Evolutionary conservation across 2,329 filamentous ascomycete species (phyloP).

Genomic region (Bipolaris victoriae): DNA sequence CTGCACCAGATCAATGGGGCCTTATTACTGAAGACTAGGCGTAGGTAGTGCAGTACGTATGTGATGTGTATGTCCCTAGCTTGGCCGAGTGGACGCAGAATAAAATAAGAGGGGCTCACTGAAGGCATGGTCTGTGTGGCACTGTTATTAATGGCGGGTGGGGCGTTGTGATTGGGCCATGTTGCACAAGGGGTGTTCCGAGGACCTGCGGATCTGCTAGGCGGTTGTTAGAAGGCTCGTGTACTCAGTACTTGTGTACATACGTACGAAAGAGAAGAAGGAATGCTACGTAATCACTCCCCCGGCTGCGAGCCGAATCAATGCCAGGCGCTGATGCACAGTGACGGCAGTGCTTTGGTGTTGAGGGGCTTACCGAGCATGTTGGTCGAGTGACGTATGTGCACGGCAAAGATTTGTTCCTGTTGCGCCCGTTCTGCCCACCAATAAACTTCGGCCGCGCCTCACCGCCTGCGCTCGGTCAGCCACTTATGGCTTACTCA

Average conservation of each 20-base stretch:
- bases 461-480: conserved; percentile 6
- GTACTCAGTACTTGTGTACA: background rate
- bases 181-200: too few species aligned
- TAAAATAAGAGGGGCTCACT: too few species aligned
- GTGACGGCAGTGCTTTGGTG: conserved; percentile 3
- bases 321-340: conserved; percentile 1
- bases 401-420: conserved; percentile 2
- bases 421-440: background rate
- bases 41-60: too few species aligned
- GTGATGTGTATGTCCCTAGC: too few species aligned
- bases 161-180: too few species aligned
- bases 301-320: background rate
- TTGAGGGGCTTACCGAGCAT: conserved; percentile 8
- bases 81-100: too few species aligned
- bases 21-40: too few species aligned
- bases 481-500: conserved; percentile 17
- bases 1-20: too few species aligned
- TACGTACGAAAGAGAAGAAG: background rate
- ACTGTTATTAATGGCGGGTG: too few species aligned
- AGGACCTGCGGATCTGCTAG: too few species aligned
- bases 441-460: background rate
- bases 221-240: too few species aligned
- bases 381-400: conserved; percentile 10
- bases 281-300: background rate
- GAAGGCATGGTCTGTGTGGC: too few species aligned